These are phyloP conservation scores for Volvox africanus DNA, from an alignment of 139 green algal species.

Conservation along the genomic window DNA sequence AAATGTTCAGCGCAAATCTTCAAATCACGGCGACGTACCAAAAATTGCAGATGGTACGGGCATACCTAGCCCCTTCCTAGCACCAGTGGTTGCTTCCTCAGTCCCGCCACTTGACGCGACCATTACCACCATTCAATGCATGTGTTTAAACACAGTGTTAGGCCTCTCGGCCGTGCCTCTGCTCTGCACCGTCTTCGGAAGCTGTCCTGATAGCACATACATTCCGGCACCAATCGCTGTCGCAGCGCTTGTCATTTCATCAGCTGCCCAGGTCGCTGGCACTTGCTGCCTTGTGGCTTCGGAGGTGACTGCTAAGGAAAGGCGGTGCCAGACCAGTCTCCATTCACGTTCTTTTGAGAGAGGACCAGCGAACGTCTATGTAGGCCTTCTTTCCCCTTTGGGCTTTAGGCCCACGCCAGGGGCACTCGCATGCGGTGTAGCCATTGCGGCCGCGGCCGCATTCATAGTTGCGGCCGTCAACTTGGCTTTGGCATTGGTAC, in stretches of 20 bases:
- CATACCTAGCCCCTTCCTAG: too few species aligned
- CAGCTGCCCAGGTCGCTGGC: background rate
- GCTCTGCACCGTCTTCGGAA: background rate
- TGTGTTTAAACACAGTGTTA: conserved; percentile 5
- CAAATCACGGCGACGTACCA: too few species aligned
- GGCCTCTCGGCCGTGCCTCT: background rate
- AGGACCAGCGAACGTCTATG: background rate
- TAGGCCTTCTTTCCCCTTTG: background rate
- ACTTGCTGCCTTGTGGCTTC: background rate
- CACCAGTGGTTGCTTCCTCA: too few species aligned
- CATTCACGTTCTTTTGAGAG: background rate
- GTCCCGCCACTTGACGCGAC: background rate
- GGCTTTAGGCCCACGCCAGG: background rate
- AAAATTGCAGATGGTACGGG: too few species aligned
- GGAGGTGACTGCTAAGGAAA: background rate
- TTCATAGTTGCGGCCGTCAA: background rate
- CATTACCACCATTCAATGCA: background rate
- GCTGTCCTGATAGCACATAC: background rate
- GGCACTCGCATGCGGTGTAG: background rate
- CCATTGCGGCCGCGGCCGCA: background rate
- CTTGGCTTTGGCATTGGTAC: background rate
- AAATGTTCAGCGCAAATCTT: too few species aligned
- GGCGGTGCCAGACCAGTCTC: too few species aligned
- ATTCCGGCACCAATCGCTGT: background rate
- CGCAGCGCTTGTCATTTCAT: background rate